A percentile compares a stretch with the other conserved stretches of the same genome.
These are phyloP conservation scores for Meira nashicola DNA, from an alignment of 1,284 basidiomycete species.

Conservation along the genomic window DNA sequence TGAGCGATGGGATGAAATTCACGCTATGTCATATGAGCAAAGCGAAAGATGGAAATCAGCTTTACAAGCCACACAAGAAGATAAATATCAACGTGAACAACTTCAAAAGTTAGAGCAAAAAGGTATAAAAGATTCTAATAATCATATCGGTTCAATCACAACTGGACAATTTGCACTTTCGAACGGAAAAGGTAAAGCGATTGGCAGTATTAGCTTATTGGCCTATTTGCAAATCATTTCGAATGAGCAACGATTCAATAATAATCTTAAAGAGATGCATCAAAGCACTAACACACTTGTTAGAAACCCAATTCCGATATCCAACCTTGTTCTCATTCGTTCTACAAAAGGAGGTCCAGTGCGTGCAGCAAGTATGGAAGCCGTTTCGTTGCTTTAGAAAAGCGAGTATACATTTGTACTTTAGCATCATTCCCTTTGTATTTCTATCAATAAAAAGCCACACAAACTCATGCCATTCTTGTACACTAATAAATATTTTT, in stretches of 20 bases:
- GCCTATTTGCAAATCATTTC: conserved; percentile 21
- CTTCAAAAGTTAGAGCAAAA: conserved; percentile 4
- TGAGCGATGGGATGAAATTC: conserved; percentile 6
- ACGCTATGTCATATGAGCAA: background rate
- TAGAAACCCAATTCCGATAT: conserved; percentile 6
- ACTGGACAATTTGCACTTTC: conserved; percentile 11
- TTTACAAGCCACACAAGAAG: background rate
- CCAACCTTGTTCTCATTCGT: background rate
- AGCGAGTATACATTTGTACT: too few species aligned
- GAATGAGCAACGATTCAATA: conserved; percentile 1
- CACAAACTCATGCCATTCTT: too few species aligned
- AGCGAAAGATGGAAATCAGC: background rate
- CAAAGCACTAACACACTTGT: too few species aligned
- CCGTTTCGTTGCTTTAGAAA: background rate
- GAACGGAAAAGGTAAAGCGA: conserved; percentile 17
- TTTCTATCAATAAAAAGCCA: too few species aligned
- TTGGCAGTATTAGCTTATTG: conserved; percentile 17
- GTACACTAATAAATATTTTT: too few species aligned
- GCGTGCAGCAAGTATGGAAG: conserved; percentile 5
- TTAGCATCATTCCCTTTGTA: too few species aligned
- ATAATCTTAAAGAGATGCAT: background rate
- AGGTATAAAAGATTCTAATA: background rate
- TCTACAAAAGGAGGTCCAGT: background rate
- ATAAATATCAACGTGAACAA: background rate
- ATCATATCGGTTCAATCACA: conserved; percentile 10